A percentile compares a stretch with the other conserved stretches of the same genome.
Conservation (phyloP, 2,329 filamentous ascomycete genomes). For the Pseudovirgaria hyperparasitica region DNA sequence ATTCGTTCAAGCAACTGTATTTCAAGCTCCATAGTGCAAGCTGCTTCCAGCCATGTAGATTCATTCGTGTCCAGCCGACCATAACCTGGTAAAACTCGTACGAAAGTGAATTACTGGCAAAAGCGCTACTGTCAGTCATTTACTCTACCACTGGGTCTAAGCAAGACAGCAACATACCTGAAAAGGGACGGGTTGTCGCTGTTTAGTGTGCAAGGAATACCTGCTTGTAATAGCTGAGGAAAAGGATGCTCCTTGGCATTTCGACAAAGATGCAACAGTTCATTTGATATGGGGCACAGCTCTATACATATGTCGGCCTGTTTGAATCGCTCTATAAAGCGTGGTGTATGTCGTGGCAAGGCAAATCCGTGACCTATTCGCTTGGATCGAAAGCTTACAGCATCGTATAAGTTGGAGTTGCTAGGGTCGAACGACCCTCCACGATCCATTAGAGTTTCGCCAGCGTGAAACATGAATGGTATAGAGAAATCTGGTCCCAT, state of each 20-base stretch:
- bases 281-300: slow-evolving; percentile 65
- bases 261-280: slow-evolving; percentile 57
- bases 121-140: slow-evolving; percentile 5
- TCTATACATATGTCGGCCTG: slow-evolving; percentile 54
- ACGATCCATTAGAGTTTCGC: slow-evolving; percentile 54
- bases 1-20: slow-evolving; percentile 26
- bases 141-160: too few species aligned
- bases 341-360: slow-evolving; percentile 48
- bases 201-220: slow-evolving; percentile 60
- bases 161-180: slow-evolving; percentile 30
- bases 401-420: slow-evolving; percentile 54
- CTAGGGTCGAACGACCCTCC: slow-evolving; percentile 46
- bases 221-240: slow-evolving; percentile 56
- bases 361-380: slow-evolving; percentile 66
- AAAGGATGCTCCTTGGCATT: slow-evolving; percentile 53
- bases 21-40: slow-evolving; percentile 34
- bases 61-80: slow-evolving; percentile 54
- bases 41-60: slow-evolving; percentile 59
- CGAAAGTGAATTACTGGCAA: slow-evolving; percentile 50
- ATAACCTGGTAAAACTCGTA: slow-evolving; percentile 70
- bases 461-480: slow-evolving; percentile 65
- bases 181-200: slow-evolving; percentile 67
- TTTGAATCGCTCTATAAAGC: slow-evolving; percentile 54
- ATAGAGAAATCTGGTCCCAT: slow-evolving; percentile 44
- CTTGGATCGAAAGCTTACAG: slow-evolving; percentile 51